These are phyloP conservation scores for Tuber brumale DNA, from an alignment of 495 filamentous ascomycete species.

Conservation along the genomic window DNA sequence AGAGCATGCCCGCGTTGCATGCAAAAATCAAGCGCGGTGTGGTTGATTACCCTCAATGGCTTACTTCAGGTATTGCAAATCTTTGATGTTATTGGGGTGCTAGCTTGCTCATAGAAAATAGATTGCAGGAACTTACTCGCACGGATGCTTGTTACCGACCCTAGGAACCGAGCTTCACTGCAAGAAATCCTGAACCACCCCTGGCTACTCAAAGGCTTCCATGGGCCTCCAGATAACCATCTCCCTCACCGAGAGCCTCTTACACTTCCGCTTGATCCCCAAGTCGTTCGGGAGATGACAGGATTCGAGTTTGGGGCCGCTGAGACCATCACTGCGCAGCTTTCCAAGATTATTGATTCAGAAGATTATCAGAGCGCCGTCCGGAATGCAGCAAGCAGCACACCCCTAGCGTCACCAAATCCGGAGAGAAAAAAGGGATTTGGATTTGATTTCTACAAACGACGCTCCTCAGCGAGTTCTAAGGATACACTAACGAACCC, in stretches of 20 bases:
- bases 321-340: slow-evolving; percentile 70
- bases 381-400: slow-evolving; percentile 57
- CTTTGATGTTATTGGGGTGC: slow-evolving; percentile 19
- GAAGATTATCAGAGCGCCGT: slow-evolving; percentile 86
- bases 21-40: slow-evolving; percentile 97
- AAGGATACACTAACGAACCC: slow-evolving; percentile 81
- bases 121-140: slow-evolving; percentile 93
- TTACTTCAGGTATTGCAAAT: slow-evolving; percentile 61
- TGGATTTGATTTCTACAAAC: slow-evolving; percentile 93
- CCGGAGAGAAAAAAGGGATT: slow-evolving; percentile 79
- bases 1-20: slow-evolving; percentile 97
- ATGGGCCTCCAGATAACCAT: slow-evolving; percentile 77
- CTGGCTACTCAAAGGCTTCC: slow-evolving; percentile 95
- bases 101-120: slow-evolving; percentile 40
- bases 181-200: slow-evolving; percentile 92
- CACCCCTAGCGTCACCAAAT: slow-evolving; percentile 56
- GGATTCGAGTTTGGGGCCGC: slow-evolving; percentile 93
- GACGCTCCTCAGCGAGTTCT: slow-evolving; percentile 78
- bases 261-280: slow-evolving; percentile 71
- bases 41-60: slow-evolving; percentile 92
- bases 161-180: slow-evolving; percentile 75
- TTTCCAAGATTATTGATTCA: slow-evolving; percentile 77
- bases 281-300: slow-evolving; percentile 86
- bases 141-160: slow-evolving; percentile 94
- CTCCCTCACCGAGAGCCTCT: slow-evolving; percentile 79